Percentiles rank a stretch among this genome's conserved stretches.
These are phyloP conservation scores for Buddleja alternifolia DNA, from an alignment of 257 asterid genomes.

Conservation along the genomic window DNA sequence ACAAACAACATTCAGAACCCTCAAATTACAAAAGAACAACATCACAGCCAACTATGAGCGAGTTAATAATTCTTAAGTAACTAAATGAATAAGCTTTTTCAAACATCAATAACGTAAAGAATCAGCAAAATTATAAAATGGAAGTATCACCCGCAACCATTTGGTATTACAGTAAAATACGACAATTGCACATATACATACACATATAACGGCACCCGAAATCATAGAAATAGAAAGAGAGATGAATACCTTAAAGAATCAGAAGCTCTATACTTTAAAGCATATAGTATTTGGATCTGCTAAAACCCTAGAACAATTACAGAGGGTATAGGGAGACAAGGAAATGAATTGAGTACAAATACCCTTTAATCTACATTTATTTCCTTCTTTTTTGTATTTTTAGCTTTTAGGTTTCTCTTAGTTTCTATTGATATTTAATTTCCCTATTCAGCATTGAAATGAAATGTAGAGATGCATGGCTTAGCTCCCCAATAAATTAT, in stretches of 20 bases:
- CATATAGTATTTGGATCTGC: neutral
- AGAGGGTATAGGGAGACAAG: neutral
- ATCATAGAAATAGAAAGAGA: neutral
- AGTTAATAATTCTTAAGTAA: neutral
- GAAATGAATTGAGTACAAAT: neutral
- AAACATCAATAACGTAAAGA: neutral
- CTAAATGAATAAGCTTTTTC: neutral
- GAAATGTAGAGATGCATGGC: too few species aligned
- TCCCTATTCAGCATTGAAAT: too few species aligned
- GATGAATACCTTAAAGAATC: neutral
- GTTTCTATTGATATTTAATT: too few species aligned
- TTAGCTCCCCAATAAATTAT: too few species aligned
- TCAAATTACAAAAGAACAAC: neutral
- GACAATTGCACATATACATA: neutral
- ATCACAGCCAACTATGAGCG: neutral
- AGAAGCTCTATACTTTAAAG: too few species aligned
- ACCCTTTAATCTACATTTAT: too few species aligned
- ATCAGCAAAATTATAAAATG: neutral
- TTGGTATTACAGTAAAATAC: neutral
- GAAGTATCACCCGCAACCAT: neutral
- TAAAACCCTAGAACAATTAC: constrained; percentile 6
- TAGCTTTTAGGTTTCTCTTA: too few species aligned
- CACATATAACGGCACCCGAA: neutral
- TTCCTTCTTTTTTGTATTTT: too few species aligned
- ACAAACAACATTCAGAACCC: neutral